A percentile compares a stretch with the other conserved stretches of the same genome.
These are phyloP conservation scores for Phaeosphaeriaceae sp. DNA, from an alignment of 2,329 filamentous ascomycete genomes.

Conservation along the genomic window DNA sequence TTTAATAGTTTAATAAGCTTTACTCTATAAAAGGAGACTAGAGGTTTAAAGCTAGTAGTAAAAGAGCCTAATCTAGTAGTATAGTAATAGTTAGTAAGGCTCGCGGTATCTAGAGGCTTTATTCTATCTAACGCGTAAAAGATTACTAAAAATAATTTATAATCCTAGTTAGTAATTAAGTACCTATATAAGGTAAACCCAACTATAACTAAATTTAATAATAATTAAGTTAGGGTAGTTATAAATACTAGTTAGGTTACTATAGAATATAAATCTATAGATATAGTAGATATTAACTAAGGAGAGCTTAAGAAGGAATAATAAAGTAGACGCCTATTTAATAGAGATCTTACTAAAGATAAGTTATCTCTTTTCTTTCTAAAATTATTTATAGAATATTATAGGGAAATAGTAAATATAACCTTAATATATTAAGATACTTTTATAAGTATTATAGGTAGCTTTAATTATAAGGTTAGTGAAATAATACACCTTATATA, in stretches of 20 bases:
- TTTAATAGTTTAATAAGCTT: conserved; percentile 14
- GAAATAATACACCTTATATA: too few species aligned
- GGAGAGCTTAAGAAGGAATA: conserved; percentile 3
- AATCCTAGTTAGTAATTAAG: conserved; percentile 13
- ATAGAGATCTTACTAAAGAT: conserved; percentile 11
- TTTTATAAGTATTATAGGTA: conserved; percentile 12
- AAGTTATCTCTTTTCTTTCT: conserved; percentile 14
- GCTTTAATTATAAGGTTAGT: too few species aligned
- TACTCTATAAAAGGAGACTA: conserved; percentile 15
- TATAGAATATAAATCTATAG: neutral
- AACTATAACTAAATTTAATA: conserved; percentile 8
- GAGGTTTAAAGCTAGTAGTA: conserved; percentile 8
- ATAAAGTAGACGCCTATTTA: conserved; percentile 10
- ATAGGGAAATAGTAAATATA: conserved; percentile 2
- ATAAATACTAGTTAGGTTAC: conserved; percentile 4
- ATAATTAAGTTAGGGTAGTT: conserved; percentile 7
- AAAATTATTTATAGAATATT: conserved; percentile 7
- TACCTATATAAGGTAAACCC: conserved; percentile 19
- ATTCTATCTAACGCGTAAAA: conserved; percentile 6
- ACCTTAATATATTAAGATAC: conserved; percentile 10
- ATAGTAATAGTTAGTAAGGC: conserved; percentile 12
- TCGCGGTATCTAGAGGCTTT: conserved; percentile 10
- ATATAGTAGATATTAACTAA: neutral
- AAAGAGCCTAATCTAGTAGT: conserved; percentile 17
- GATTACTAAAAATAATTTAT: conserved; percentile 7